Conservation (phyloP, 169 alveolate genomes). For the Plasmodium vivax region DNA sequence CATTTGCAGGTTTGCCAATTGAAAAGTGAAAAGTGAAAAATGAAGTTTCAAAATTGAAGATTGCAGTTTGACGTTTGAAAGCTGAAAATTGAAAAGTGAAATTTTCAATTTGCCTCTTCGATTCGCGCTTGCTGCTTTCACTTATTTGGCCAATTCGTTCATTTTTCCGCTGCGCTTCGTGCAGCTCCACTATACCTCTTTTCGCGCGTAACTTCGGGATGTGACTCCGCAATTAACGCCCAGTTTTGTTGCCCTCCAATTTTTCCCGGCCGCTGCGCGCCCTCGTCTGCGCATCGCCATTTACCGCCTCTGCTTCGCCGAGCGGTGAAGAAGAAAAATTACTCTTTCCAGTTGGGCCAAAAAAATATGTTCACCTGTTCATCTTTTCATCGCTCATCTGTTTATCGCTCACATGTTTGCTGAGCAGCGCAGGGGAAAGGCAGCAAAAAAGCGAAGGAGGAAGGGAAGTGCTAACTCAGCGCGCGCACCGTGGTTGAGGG, state of each 20-base stretch:
- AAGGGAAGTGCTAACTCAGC: background rate
- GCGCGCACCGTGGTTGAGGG: background rate
- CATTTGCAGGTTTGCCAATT: too few species aligned
- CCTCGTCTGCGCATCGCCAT: background rate
- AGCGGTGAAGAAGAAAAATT: background rate
- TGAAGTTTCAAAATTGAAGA: too few species aligned
- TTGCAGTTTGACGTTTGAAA: too few species aligned
- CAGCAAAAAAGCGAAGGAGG: background rate
- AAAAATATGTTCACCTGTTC: too few species aligned
- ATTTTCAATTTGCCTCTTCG: background rate
- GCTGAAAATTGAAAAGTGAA: too few species aligned
- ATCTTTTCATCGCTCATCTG: too few species aligned
- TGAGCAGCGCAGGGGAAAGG: background rate
- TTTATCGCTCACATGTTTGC: background rate
- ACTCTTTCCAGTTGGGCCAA: background rate
- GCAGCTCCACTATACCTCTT: background rate
- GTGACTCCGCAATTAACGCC: background rate
- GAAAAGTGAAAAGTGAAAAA: too few species aligned
- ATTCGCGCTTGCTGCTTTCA: background rate
- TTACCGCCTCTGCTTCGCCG: background rate
- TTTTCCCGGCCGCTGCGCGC: background rate
- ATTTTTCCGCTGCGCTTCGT: background rate
- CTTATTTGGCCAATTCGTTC: background rate
- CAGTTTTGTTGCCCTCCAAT: background rate
- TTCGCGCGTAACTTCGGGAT: background rate